Conservation (phyloP, 768 basidiomycete species). For the Termitomyces sp. region DNA sequence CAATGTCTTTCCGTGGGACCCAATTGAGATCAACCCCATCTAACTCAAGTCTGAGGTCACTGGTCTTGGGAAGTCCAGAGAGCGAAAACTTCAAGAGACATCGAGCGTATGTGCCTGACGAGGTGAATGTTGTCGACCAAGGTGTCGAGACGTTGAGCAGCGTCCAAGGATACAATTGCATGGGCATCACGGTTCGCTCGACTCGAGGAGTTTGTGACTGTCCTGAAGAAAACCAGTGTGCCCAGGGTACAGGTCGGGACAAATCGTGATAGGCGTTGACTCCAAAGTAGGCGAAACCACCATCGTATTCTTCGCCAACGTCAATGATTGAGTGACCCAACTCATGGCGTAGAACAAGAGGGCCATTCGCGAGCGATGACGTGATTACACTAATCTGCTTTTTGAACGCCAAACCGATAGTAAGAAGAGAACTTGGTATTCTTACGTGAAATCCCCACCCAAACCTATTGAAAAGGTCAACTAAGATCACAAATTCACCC, state of each 20-base stretch:
- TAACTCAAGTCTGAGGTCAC: conserved; percentile 54
- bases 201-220: conserved; percentile 30
- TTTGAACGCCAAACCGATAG: neutral
- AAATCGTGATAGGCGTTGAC: conserved; percentile 53
- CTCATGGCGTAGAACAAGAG: conserved; percentile 75
- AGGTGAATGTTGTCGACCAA: conserved; percentile 59
- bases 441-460: conserved; percentile 77
- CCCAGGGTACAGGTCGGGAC: conserved; percentile 53
- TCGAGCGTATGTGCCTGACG: conserved; percentile 60
- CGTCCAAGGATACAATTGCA: conserved; percentile 76
- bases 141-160: conserved; percentile 57
- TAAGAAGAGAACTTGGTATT: neutral
- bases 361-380: conserved; percentile 68
- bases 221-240: conserved; percentile 59
- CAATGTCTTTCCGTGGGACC: conserved; percentile 52
- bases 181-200: conserved; percentile 71
- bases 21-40: conserved; percentile 62
- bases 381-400: conserved; percentile 59
- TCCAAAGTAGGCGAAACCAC: conserved; percentile 71
- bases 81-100: conserved; percentile 69
- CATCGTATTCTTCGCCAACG: conserved; percentile 84
- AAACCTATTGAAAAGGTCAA: conserved; percentile 41
- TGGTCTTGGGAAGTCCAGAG: conserved; percentile 56
- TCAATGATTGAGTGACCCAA: conserved; percentile 77
- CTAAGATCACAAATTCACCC: neutral